A percentile compares a stretch with the other conserved stretches of the same genome.
Conservation (phyloP, 1,284 basidiomycete species). For the Moesziomyces parantarcticus region DNA sequence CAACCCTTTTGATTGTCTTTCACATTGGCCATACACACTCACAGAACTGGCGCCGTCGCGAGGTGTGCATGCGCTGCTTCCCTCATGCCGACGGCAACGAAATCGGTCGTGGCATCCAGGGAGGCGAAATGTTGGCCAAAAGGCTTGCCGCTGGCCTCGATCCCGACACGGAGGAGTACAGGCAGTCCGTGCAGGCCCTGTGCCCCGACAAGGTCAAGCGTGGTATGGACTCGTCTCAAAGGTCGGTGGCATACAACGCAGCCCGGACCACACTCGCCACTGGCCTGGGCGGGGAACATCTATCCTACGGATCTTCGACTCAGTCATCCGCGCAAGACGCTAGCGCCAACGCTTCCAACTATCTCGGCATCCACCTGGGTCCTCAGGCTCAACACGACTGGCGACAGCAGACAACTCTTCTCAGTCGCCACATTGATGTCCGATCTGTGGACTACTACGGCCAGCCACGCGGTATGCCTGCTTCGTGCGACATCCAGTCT, state of each 20-base stretch:
- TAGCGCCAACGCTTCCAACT: conserved; percentile 1
- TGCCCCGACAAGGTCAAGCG: conserved; percentile 29
- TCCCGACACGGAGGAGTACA: conserved; percentile 38
- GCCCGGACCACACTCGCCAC: conserved; percentile 22
- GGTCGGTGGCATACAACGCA: conserved; percentile 8
- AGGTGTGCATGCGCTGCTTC: conserved; percentile 87
- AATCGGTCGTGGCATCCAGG: conserved; percentile 30
- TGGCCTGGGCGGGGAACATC: background rate
- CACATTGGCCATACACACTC: background rate
- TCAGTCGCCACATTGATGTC: background rate
- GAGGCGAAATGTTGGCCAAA: conserved; percentile 40
- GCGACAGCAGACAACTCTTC: conserved; percentile 7
- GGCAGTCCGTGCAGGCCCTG: conserved; percentile 28
- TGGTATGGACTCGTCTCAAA: conserved; percentile 7
- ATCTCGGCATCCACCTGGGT: conserved; percentile 25
- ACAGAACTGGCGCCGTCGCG: conserved; percentile 79
- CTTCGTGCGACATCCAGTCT: background rate
- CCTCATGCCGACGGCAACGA: conserved; percentile 71
- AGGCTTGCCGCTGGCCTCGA: conserved; percentile 44
- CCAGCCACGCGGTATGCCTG: conserved; percentile 1
- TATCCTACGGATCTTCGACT: background rate
- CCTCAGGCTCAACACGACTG: conserved; percentile 10
- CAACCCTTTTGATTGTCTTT: background rate
- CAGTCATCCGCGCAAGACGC: background rate
- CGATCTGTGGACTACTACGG: conserved; percentile 1